phyloP scores from a whole-genome alignment of 495 filamentous ascomycete genomes.

The Xylaria telfairii region DNA sequence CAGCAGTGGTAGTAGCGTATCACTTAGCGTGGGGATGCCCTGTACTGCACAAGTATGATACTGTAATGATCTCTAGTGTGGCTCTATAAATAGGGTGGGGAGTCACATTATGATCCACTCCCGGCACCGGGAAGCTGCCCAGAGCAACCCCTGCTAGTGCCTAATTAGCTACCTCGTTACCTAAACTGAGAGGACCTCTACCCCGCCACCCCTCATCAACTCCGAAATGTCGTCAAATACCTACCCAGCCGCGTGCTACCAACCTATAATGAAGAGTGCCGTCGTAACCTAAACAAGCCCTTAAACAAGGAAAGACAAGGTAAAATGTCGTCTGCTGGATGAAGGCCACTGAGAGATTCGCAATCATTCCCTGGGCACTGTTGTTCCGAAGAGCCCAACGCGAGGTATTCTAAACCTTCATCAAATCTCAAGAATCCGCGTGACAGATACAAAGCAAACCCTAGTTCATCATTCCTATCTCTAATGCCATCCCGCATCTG shows the following conservation, averaged over 20 bases:
- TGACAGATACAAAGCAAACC: constrained; percentile 4
- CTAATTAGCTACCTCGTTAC: constrained; percentile 6
- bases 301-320: not conserved
- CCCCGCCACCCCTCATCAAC: constrained; percentile 17
- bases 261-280: not conserved
- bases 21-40: not conserved
- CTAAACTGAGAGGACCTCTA: not conserved
- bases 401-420: constrained; percentile 10
- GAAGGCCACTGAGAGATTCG: constrained; percentile 10
- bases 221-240: not conserved
- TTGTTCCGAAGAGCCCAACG: not conserved
- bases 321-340: not conserved
- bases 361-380: constrained; percentile 6
- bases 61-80: not conserved
- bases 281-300: not conserved
- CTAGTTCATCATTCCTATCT: not conserved
- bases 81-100: constrained; percentile 13
- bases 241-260: constrained; percentile 1
- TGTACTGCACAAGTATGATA: not conserved
- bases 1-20: not conserved
- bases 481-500: constrained; percentile 1
- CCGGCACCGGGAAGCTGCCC: not conserved
- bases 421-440: not conserved
- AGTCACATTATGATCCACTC: constrained; percentile 9
- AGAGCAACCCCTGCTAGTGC: constrained; percentile 16